A percentile compares a stretch with the other conserved stretches of the same genome.
These are phyloP conservation scores for Orbilia quercus DNA, from an alignment of 2,329 filamentous ascomycete species.

Conservation along the genomic window DNA sequence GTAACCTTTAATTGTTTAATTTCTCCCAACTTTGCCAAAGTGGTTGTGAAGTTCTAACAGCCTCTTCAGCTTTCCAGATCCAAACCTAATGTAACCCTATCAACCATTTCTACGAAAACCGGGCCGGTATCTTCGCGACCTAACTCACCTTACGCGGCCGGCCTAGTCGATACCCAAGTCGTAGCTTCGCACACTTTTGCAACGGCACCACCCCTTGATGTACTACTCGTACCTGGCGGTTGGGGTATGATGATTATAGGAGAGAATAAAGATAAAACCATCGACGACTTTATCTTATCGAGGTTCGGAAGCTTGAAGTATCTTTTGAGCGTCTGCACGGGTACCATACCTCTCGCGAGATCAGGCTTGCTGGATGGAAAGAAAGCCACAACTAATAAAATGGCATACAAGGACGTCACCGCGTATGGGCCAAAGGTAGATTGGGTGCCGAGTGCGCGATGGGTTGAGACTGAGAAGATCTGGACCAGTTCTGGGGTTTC, in stretches of 20 bases:
- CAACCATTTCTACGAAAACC: conserved; percentile 64
- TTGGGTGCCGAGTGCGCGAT: conserved; percentile 73
- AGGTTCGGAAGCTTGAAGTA: conserved; percentile 67
- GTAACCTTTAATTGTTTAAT: too few species aligned
- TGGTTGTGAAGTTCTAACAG: too few species aligned
- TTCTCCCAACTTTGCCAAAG: too few species aligned
- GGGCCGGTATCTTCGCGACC: conserved; percentile 60
- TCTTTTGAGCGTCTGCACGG: conserved; percentile 75
- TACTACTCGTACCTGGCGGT: conserved; percentile 75
- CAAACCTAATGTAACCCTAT: conserved; percentile 63
- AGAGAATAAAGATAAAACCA: conserved; percentile 19
- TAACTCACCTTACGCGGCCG: conserved; percentile 19
- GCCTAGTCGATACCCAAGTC: conserved; percentile 17
- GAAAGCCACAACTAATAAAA: conserved; percentile 75
- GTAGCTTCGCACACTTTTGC: conserved; percentile 58
- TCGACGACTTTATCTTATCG: conserved; percentile 63
- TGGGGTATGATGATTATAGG: conserved; percentile 64
- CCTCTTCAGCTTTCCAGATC: neutral
- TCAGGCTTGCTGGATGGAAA: conserved; percentile 72
- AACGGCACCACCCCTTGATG: conserved; percentile 65
- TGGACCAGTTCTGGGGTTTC: conserved; percentile 74
- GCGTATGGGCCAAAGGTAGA: conserved; percentile 67
- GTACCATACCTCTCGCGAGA: conserved; percentile 70
- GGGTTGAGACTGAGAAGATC: conserved; percentile 73
- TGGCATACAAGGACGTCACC: conserved; percentile 62